Evolutionary conservation across 2,329 filamentous ascomycete genomes (phyloP).

Genomic region (Ceratocystis papillata): DNA sequence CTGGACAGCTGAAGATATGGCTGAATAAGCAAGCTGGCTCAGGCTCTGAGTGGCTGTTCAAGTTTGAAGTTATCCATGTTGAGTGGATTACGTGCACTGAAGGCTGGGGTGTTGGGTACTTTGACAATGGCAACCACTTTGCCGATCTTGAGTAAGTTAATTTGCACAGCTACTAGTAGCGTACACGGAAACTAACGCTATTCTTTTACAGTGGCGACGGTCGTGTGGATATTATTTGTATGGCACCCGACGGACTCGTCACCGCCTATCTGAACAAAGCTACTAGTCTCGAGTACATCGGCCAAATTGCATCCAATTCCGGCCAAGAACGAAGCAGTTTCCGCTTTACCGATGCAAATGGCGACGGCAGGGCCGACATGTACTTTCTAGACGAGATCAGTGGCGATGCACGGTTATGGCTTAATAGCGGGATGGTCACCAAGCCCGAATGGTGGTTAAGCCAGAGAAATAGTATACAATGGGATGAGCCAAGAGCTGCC

Average conservation of each 20-base stretch:
- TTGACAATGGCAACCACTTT: constrained; percentile 30
- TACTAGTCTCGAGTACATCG: constrained; percentile 25
- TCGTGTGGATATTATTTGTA: constrained; percentile 31
- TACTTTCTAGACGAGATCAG: constrained; percentile 32
- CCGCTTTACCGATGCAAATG: constrained; percentile 34
- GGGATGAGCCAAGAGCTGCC: not conserved
- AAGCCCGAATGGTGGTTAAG: not conserved
- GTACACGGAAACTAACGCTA: constrained; percentile 13
- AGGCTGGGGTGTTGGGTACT: constrained; percentile 27
- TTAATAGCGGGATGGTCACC: constrained; percentile 28
- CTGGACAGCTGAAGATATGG: constrained; percentile 21
- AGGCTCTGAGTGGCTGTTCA: constrained; percentile 13
- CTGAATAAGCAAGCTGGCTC: constrained; percentile 23
- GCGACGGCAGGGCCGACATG: constrained; percentile 32
- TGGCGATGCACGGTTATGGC: constrained; percentile 30
- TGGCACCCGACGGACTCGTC: constrained; percentile 28
- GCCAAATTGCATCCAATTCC: constrained; percentile 30
- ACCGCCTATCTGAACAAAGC: constrained; percentile 27
- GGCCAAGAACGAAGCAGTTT: constrained; percentile 32
- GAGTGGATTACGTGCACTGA: constrained; percentile 26
- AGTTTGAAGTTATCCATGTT: constrained; percentile 21
- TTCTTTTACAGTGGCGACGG: constrained; percentile 26
- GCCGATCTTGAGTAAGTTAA: constrained; percentile 29
- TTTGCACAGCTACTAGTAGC: no score
- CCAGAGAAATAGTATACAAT: not conserved